Percentiles rank a stretch among this genome's conserved stretches.
phyloP scores from a whole-genome alignment of 2,329 filamentous ascomycete species.

The Magnaporthiopsis incrustans region DNA sequence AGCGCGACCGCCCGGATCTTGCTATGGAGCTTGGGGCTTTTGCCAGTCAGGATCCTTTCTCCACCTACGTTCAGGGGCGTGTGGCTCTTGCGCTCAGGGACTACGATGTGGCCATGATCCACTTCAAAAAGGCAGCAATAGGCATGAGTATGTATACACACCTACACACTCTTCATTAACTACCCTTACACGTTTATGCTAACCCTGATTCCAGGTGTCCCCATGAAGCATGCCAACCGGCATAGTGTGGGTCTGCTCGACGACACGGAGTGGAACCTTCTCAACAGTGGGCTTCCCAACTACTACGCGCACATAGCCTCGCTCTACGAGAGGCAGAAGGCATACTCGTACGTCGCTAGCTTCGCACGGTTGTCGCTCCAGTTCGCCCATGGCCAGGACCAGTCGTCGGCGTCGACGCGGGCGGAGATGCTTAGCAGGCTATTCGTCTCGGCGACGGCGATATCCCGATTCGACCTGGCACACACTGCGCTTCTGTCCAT shows the following conservation, averaged over 20 bases:
- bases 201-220: constrained; percentile 29
- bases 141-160: constrained; percentile 53
- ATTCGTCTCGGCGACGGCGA: constrained; percentile 74
- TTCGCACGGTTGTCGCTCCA: constrained; percentile 72
- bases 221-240: constrained; percentile 37
- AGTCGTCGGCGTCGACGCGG: constrained; percentile 32
- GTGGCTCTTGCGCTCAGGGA: constrained; percentile 68
- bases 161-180: not conserved
- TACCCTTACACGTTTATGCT: not conserved
- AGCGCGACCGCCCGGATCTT: constrained; percentile 51
- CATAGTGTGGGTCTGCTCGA: constrained; percentile 63
- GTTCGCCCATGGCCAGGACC: constrained; percentile 31
- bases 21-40: constrained; percentile 50
- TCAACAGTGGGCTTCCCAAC: constrained; percentile 65
- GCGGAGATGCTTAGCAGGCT: constrained; percentile 73
- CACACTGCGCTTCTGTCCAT: constrained; percentile 72
- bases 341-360: constrained; percentile 73
- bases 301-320: constrained; percentile 84
- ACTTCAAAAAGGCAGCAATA: constrained; percentile 77
- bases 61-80: constrained; percentile 77
- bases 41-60: constrained; percentile 50
- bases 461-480: constrained; percentile 72
- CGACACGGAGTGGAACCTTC: constrained; percentile 61
- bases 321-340: constrained; percentile 70
- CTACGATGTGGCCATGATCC: constrained; percentile 60